These are phyloP conservation scores for Ascoidea asiatica DNA, from an alignment of 805 yeast species.

Conservation along the genomic window DNA sequence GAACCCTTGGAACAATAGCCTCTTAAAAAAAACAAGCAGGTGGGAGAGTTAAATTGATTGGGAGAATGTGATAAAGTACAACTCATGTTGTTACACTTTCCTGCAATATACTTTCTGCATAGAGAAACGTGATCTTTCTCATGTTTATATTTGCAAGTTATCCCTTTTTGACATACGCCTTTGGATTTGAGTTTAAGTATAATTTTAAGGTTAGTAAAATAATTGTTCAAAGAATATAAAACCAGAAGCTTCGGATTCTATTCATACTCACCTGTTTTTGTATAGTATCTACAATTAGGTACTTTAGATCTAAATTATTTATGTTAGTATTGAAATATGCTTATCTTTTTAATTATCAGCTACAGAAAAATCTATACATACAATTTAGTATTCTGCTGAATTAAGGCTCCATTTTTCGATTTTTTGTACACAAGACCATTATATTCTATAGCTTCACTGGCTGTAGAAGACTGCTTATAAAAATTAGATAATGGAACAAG, in stretches of 20 bases:
- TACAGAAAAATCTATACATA: background rate
- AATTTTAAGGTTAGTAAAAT: slow-evolving; percentile 16
- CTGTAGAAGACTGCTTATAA: slow-evolving; percentile 12
- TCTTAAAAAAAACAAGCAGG: slow-evolving; percentile 37
- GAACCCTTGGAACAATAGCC: slow-evolving; percentile 31
- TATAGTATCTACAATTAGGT: slow-evolving; percentile 6
- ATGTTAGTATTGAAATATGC: background rate
- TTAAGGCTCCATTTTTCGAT: slow-evolving; percentile 18
- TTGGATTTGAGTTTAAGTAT: slow-evolving; percentile 12
- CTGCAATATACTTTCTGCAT: slow-evolving; percentile 36
- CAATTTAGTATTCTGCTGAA: slow-evolving; percentile 3
- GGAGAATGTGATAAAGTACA: slow-evolving; percentile 48
- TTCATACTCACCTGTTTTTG: slow-evolving; percentile 9
- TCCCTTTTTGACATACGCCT: slow-evolving; percentile 42
- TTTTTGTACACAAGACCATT: slow-evolving; percentile 18
- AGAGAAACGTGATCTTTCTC: slow-evolving; percentile 34
- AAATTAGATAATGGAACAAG: slow-evolving; percentile 22
- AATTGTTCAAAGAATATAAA: background rate
- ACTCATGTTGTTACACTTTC: slow-evolving; percentile 26
- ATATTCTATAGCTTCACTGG: slow-evolving; percentile 18
- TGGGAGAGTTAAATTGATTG: slow-evolving; percentile 44
- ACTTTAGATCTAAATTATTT: slow-evolving; percentile 2
- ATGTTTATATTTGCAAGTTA: slow-evolving; percentile 41
- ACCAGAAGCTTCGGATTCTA: slow-evolving; percentile 10
- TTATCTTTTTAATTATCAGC: background rate